phyloP scores from a whole-genome alignment of 2,329 filamentous ascomycete genomes.

The Pseudogymnoascus sp. region DNA sequence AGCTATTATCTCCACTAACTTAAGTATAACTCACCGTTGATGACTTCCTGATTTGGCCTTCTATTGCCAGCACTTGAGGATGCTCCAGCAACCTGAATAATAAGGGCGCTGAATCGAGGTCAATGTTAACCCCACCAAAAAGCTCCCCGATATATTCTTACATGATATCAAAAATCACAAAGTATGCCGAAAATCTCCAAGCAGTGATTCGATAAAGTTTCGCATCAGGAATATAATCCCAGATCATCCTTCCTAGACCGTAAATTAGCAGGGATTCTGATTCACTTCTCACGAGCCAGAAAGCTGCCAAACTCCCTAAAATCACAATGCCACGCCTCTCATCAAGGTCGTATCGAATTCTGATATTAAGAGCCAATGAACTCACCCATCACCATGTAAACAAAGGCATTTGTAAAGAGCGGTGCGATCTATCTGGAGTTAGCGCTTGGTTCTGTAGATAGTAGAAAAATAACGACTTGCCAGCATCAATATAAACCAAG shows the following conservation, averaged over 20 bases:
- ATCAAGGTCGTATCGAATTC: not conserved
- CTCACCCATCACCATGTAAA: constrained; percentile 23
- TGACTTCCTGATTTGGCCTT: constrained; percentile 22
- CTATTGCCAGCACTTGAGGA: constrained; percentile 32
- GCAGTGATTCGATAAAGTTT: constrained; percentile 20
- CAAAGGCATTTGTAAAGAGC: constrained; percentile 24
- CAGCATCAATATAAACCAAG: constrained; percentile 21
- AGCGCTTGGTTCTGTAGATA: not conserved
- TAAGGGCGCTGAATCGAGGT: constrained; percentile 19
- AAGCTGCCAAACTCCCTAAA: not conserved
- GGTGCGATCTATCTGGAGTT: constrained; percentile 18
- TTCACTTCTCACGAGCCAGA: not conserved
- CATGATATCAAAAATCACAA: constrained; percentile 25
- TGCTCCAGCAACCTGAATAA: constrained; percentile 19
- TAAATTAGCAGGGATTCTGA: not conserved
- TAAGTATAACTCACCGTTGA: constrained; percentile 12
- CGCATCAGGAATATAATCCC: constrained; percentile 19
- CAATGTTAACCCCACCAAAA: not conserved
- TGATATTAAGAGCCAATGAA: not conserved
- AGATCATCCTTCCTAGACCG: constrained; percentile 20
- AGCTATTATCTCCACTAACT: constrained; percentile 20
- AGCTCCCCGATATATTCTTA: constrained; percentile 12
- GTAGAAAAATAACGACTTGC: not conserved
- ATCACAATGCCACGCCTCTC: not conserved
- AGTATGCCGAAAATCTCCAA: constrained; percentile 20